Conservation (phyloP, 441 rosid species). For the Euphorbia corollata region DNA sequence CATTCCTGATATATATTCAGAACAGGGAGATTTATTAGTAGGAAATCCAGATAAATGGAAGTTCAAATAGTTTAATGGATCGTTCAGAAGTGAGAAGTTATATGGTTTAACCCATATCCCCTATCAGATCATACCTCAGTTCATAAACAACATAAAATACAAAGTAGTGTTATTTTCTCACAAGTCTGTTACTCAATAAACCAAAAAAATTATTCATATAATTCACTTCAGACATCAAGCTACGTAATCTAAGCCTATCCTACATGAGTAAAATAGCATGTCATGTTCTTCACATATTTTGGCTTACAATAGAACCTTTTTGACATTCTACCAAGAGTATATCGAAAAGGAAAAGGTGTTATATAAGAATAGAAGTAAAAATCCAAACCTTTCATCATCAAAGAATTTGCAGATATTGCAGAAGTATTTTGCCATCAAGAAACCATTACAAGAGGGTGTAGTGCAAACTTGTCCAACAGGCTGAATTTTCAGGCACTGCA, state of each 20-base stretch:
- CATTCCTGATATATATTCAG: conserved; percentile 35
- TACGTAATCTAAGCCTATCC: neutral
- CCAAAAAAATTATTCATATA: neutral
- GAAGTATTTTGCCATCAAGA: conserved; percentile 82
- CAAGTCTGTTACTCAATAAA: neutral
- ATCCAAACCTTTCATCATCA: conserved; percentile 99
- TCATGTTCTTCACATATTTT: neutral
- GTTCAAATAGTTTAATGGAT: neutral
- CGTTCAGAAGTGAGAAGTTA: neutral
- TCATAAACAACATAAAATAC: conserved; percentile 11
- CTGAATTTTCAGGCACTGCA: conserved; percentile 77
- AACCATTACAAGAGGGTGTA: conserved; percentile 57
- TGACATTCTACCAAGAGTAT: neutral
- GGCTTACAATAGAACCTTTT: neutral
- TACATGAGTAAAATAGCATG: neutral
- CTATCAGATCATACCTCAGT: conserved; percentile 3
- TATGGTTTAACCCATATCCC: neutral
- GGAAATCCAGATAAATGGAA: neutral
- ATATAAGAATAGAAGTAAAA: too few relatives aligned
- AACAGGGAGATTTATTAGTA: conserved; percentile 7
- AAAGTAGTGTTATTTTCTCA: neutral
- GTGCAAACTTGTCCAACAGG: conserved; percentile 72
- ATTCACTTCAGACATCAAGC: neutral
- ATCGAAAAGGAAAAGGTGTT: neutral
- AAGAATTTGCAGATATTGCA: conserved; percentile 85